Base-by-base conservation (phyloP, 2,329 filamentous ascomycete genomes). In the Colletotrichum somersetense region DNA sequence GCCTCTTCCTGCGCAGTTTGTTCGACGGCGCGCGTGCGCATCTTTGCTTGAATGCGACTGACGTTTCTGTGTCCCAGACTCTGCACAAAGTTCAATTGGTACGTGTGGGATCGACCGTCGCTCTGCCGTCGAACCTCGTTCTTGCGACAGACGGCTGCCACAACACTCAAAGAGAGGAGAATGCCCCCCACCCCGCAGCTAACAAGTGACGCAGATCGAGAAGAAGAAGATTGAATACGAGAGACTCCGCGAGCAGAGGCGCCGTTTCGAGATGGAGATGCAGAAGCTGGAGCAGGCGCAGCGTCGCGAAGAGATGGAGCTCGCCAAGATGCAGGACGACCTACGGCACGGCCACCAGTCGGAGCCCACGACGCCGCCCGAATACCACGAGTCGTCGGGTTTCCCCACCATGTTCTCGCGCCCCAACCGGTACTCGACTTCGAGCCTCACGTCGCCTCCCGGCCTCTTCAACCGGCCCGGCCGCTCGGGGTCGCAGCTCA, bases 191-290 rank as follows among this genome's bases (percentile, higher is more conserved):
- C 58, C 20, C 46, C 59, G 46, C 67, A 73, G 77, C 82, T 86
- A 77, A 89, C 81, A 75, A 70, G 56, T 58, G 71, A 62, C 68
- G 71, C 82, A 98, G 95, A 90, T 97, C 79, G 95, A 97, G 81
- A 96, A 96, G 84, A 97, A 97, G 84, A 94, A 95, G 79, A 86
- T 93, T 79, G 95, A 97, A 81, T 97, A 97, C 84, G 96, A 98
- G 82, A 91, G 92, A 78, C 91, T 98, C 77, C 90, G 94, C 75
- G 94, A 97, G 82, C 94, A 97, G 81, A 94, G 94, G 78, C 91
- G 94, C 75, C 91, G 93, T 57, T 97, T 97, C 78, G 95, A 98
- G 83, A 91, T 93, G 75, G 94, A 98, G 81, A 95, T 99, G 90
- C 93, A 95, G 80, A 89, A 94, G 77, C 88, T 98, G 74, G 95